Conservation (phyloP, 345 rosid genomes). For the Brassica carinata region DNA sequence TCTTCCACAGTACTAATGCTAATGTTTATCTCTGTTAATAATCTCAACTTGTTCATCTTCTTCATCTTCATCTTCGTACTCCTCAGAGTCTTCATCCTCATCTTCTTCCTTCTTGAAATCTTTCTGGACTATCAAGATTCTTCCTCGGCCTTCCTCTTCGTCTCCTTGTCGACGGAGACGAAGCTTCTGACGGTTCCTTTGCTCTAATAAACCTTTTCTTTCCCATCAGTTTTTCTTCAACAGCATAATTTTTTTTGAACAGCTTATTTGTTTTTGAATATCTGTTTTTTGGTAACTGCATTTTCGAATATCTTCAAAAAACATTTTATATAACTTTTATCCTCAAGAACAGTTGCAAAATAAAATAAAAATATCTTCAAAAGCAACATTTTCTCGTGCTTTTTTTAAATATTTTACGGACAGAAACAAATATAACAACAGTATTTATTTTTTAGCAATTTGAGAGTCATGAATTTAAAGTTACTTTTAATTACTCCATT, state of each 20-base stretch:
- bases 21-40: conserved; percentile 25
- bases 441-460: conserved; percentile 4
- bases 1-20: conserved; percentile 13
- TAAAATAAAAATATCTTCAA: not conserved
- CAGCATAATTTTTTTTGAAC: not conserved
- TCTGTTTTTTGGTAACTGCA: no score
- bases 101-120: conserved; percentile 39
- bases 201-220: conserved; percentile 76
- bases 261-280: conserved; percentile 15
- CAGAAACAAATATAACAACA: no score
- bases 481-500: not conserved
- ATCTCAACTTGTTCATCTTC: conserved; percentile 20
- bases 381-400: conserved; percentile 32
- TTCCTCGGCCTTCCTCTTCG: conserved; percentile 93
- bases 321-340: not conserved
- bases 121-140: conserved; percentile 47
- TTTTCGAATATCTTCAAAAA: no score
- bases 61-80: no score
- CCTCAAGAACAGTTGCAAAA: not conserved
- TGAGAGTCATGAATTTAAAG: conserved; percentile 4
- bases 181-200: conserved; percentile 63
- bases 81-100: conserved; percentile 34
- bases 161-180: conserved; percentile 47
- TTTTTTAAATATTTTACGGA: no score
- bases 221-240: conserved; percentile 53